Conservation (phyloP, 148 eudicot species). For the Dianthus caryophyllus region DNA sequence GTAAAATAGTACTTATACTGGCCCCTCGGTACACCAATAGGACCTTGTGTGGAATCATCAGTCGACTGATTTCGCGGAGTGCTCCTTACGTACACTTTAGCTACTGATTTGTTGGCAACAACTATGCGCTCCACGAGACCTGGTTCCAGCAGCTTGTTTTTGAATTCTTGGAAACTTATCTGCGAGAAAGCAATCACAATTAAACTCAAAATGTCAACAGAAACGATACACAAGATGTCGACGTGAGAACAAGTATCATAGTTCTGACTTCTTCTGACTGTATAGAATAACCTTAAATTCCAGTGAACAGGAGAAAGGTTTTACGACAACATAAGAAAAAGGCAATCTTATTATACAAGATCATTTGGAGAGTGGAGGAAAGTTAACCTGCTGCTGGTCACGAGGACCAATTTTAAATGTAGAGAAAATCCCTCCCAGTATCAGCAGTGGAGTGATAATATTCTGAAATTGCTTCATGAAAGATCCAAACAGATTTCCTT, state of each 20-base stretch:
- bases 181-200: constrained; percentile 31
- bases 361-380: not conserved
- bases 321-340: not conserved
- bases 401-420: constrained; percentile 43
- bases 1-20: constrained; percentile 69
- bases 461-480: constrained; percentile 59
- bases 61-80: constrained; percentile 44
- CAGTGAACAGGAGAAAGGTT: too few relatives aligned
- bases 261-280: not conserved
- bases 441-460: constrained; percentile 46
- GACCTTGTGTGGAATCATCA: constrained; percentile 36
- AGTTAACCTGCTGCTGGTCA: constrained; percentile 62
- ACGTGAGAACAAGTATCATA: not conserved
- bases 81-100: constrained; percentile 72
- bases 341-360: not conserved
- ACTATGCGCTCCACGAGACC: constrained; percentile 85
- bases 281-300: not conserved
- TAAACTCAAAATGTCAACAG: not conserved
- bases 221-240: not conserved
- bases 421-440: constrained; percentile 52
- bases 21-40: constrained; percentile 35
- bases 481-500: constrained; percentile 40
- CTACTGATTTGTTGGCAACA: constrained; percentile 70
- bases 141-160: constrained; percentile 86
- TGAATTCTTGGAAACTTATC: constrained; percentile 97